Base-by-base conservation (phyloP, 208 protist species). In the Trypanosoma conorhini region DNA sequence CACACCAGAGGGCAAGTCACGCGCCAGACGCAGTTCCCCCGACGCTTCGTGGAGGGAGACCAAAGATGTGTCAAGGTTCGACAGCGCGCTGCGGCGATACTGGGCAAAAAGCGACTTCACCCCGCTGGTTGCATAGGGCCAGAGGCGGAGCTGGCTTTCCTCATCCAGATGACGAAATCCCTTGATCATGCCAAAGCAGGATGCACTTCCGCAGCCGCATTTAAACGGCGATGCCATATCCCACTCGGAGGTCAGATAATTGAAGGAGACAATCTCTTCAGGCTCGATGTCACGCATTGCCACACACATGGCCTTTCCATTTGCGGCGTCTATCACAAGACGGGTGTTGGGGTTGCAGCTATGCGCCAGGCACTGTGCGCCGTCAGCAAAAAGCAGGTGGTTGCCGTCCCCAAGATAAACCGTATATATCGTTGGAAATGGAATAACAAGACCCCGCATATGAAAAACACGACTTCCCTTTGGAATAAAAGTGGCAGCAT, bases 211-310 rank as follows among this genome's bases (percentile, higher is more conserved):
- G 69, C 91, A 96, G 15, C 55, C 71, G 52, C 91, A 96, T 5
- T 38, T 62, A 77, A 96, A 96, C 7, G 91, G 87, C 64, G 70
- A 73, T 35, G 84, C 80, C 88, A 96, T 93, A 69, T 92, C 84
- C 87, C 87, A 96, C 85, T 96, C 91, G 52, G 91, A 92, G 54
- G 86, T 86, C 21, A 93, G 79, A 75, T 96, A 96, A 79, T 96
- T 94, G 80, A 93, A 94, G 66, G 83, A 86, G 40, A 94, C 61
- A 50, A 93, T 67, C 38, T 89, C 87, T 19, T 80, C 88, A 0
- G 46, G 56, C 21, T 80, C 65, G 70, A 96, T 93, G 72, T 87
- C 77, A 51, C 75, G 70, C 57, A 84, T 71, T 24, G 85, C 80
- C 31, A 96, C 76, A 69, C 85, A 91, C 67, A 89, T 80, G 10